Conservation (phyloP, 257 asterid genomes). For the Capsicum rhomboideum region DNA sequence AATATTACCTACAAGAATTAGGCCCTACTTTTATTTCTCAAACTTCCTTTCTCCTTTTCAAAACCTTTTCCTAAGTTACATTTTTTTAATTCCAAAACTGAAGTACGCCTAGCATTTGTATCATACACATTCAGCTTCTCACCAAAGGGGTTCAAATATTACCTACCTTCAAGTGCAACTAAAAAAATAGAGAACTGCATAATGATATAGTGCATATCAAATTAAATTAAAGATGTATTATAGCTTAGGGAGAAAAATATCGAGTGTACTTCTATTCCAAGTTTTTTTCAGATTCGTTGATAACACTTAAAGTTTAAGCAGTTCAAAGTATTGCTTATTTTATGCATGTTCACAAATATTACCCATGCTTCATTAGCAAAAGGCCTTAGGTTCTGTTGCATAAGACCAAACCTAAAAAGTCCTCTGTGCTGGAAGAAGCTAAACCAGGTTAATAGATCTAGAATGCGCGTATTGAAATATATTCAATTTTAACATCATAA, state of each 20-base stretch:
- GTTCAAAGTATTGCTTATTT: not conserved
- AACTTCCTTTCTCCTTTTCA: not conserved
- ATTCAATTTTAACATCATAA: not conserved
- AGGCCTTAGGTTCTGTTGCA: not conserved
- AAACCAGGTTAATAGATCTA: not conserved
- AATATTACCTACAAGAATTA: not conserved
- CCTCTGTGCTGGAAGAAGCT: not conserved
- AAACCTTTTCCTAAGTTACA: not conserved
- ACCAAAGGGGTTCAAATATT: not conserved
- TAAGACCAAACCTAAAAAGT: not conserved
- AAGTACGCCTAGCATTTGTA: not conserved
- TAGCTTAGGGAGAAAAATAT: not conserved
- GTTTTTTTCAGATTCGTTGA: not conserved
- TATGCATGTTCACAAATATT: not conserved
- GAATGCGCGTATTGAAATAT: not conserved
- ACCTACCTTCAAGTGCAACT: not conserved
- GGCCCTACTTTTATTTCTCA: not conserved
- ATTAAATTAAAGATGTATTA: not conserved
- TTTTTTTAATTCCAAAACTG: not conserved
- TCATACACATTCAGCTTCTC: not conserved
- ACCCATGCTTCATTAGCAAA: not conserved
- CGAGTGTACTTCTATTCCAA: not conserved
- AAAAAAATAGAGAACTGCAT: not conserved
- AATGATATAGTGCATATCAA: not conserved
- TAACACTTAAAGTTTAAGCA: not conserved